Evolutionary conservation across 192 early-diverging fungal species (phyloP), one percentile per base, ranked within the genome.

Genomic region (Backusella westeae): DNA sequence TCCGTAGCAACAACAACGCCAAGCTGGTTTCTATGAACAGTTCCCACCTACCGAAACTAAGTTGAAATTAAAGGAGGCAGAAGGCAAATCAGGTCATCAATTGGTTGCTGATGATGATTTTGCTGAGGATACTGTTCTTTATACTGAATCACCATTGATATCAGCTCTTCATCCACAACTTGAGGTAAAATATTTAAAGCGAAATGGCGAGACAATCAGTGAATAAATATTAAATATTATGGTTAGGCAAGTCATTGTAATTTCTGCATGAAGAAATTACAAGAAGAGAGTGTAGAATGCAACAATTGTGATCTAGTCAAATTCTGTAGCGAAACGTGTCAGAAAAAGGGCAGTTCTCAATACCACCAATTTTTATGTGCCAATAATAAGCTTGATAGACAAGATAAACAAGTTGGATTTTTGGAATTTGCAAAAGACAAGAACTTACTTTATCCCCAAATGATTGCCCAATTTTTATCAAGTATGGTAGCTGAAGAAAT

Each of bases 391-490:
- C 42, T 39, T 32, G 26, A 44, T 6, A 12, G 23, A 19, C 1
- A 42, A 7, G 42, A 49, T 15, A 23, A 49, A 46, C 26, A 71
- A 34, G 41, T 41, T 15, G 70, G 42, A 19, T 21, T 39, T 38
- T 39, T 39, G 36, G n/a, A 69, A 10, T 6, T 71, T 32, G 23
- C 70, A 42, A 49, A 84, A 72, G 78, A 81, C 10, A 82, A 84
- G 15, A 87, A 85, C 69, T 80, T 82, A 63, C 88, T 86, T 79
- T 88, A 88, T 74, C 93, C 94, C 12, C 81, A 91, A 46, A 88
- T 96, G 86, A 94, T 96, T 80, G 93, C 94, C 67, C 86, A 89
- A 81, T 98, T 98, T 85, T 88, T 96, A 77, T 88, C 91, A 38
- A 80, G 86, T 49, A 92, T 98, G 90, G 91, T 96, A 6, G 85